Evolutionary conservation across 345 rosid genomes (phyloP).

Genomic region (Ceriops decandra): DNA sequence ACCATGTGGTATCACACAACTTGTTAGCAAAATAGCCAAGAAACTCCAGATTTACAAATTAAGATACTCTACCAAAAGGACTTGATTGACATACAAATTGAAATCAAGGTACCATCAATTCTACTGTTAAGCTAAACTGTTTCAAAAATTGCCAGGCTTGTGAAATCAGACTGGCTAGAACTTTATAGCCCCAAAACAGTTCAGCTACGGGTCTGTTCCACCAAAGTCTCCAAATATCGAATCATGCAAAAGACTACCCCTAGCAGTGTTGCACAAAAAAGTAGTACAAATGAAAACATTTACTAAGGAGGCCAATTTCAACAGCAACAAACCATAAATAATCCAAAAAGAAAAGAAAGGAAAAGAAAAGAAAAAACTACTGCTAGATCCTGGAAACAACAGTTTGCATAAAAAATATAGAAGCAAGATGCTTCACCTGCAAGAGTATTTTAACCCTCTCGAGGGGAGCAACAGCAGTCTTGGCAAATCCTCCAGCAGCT

Average conservation of each 20-base stretch:
- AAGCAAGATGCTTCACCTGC: conserved; percentile 50
- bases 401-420: not conserved
- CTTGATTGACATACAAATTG: not conserved
- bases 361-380: not conserved
- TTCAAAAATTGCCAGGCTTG: not conserved
- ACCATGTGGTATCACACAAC: not conserved
- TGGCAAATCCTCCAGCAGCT: conserved; percentile 90
- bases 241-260: too few relatives aligned
- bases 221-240: too few relatives aligned
- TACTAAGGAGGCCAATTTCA: too few relatives aligned
- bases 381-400: not conserved
- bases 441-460: conserved; percentile 83
- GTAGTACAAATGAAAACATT: too few relatives aligned
- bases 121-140: not conserved
- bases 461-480: conserved; percentile 88
- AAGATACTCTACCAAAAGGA: not conserved
- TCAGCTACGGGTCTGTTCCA: too few relatives aligned
- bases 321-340: not conserved
- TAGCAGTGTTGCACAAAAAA: too few relatives aligned
- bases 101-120: not conserved
- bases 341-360: not conserved
- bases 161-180: not conserved
- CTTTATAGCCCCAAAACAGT: not conserved
- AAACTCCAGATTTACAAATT: not conserved
- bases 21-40: too few relatives aligned